phyloP scores from a whole-genome alignment of 2,329 filamentous ascomycete species.

The Sphaerulina vaccinii region DNA sequence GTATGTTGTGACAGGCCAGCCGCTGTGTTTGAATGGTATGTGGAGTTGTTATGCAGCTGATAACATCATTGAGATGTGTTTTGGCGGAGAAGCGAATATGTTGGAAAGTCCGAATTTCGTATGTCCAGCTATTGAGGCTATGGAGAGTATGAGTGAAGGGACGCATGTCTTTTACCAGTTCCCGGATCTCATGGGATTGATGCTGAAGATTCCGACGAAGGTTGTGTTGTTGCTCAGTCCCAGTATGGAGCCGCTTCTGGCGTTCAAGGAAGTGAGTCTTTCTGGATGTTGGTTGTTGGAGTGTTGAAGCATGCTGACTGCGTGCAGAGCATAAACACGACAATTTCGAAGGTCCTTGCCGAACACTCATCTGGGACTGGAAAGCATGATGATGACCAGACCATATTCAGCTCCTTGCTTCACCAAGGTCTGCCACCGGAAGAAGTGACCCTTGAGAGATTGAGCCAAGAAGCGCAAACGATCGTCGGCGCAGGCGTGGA shows the following conservation, averaged over 20 bases:
- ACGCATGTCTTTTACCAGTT: not conserved
- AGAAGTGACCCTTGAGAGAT: not conserved
- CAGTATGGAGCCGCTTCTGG: not conserved
- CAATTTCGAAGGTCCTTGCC: no score
- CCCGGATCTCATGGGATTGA: not conserved
- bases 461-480: not conserved
- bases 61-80: not conserved
- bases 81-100: not conserved
- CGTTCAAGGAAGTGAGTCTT: not conserved
- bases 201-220: not conserved
- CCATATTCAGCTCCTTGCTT: not conserved
- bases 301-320: no score
- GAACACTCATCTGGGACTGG: no score
- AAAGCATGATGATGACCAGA: not conserved
- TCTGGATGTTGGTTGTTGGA: no score
- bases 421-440: not conserved
- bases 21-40: not conserved
- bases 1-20: not conserved
- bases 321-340: no score
- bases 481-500: not conserved
- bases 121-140: not conserved
- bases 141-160: not conserved
- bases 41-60: not conserved
- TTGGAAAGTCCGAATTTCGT: not conserved
- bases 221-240: not conserved